A percentile compares a stretch with the other conserved stretches of the same genome.
These are phyloP conservation scores for Penicillium brasilianum DNA, from an alignment of 2,329 filamentous ascomycete species.

Conservation along the genomic window DNA sequence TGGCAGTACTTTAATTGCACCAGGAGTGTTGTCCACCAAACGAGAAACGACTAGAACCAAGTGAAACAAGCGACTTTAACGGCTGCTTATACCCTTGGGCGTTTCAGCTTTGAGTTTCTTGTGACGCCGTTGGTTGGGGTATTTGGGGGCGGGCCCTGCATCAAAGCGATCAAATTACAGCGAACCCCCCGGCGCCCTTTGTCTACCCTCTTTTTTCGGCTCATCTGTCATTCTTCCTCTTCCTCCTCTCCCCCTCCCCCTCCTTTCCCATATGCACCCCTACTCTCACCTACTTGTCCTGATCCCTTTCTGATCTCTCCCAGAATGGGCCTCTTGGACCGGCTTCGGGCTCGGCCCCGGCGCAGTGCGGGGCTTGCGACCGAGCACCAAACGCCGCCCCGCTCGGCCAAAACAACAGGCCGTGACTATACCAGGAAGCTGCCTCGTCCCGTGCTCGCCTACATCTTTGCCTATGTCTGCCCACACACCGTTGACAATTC, in stretches of 20 bases:
- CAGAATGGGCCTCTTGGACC: conserved; percentile 41
- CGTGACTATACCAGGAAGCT: conserved; percentile 58
- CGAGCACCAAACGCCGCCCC: conserved; percentile 28
- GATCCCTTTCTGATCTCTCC: not conserved
- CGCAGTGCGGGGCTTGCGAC: conserved; percentile 35
- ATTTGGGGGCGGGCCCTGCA: conserved; percentile 14
- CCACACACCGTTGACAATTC: conserved; percentile 78
- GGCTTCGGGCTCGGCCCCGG: conserved; percentile 37
- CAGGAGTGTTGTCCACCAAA: not conserved
- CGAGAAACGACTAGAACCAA: not conserved
- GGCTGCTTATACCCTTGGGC: conserved; percentile 4
- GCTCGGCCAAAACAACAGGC: conserved; percentile 24
- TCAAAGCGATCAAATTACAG: conserved; percentile 12
- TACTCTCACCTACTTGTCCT: not conserved
- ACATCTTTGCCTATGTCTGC: conserved; percentile 81
- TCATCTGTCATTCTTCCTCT: too few species aligned
- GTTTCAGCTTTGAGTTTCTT: conserved; percentile 11
- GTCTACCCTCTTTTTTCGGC: not conserved
- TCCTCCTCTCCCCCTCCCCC: conserved; percentile 13
- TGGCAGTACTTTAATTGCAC: not conserved
- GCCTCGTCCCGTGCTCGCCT: conserved; percentile 70
- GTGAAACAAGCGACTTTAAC: conserved; percentile 2
- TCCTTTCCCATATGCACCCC: conserved; percentile 3
- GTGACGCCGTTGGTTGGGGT: not conserved
- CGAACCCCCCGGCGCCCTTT: not conserved